Percentiles rank a stretch among this genome's conserved stretches.
Conservation (phyloP, 1,284 basidiomycete genomes). For the Ceratobasidium sp. region DNA sequence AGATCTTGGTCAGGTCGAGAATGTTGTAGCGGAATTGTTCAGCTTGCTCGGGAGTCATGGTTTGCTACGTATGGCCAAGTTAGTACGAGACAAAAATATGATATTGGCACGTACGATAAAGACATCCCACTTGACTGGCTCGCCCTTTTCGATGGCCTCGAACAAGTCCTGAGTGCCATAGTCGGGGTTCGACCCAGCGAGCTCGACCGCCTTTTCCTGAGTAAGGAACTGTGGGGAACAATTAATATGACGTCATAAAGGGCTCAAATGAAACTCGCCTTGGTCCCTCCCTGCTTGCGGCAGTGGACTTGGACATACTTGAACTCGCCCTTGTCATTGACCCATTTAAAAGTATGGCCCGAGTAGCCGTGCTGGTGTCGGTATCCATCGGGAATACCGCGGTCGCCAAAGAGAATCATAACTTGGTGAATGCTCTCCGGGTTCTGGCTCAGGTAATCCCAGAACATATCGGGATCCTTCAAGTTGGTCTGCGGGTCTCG, state of each 20-base stretch:
- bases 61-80: conserved; percentile 63
- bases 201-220: conserved; percentile 58
- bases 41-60: conserved; percentile 89
- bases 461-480: conserved; percentile 82
- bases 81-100: not conserved
- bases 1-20: conserved; percentile 89
- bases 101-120: conserved; percentile 60
- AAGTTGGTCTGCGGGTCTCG: conserved; percentile 87
- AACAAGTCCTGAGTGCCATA: conserved; percentile 79
- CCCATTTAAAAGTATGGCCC: conserved; percentile 89
- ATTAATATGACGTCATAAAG: conserved; percentile 5
- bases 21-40: conserved; percentile 87
- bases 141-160: conserved; percentile 77
- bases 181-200: conserved; percentile 81
- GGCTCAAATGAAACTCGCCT: conserved; percentile 49
- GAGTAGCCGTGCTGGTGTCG: conserved; percentile 88
- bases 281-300: conserved; percentile 76
- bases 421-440: conserved; percentile 88
- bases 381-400: conserved; percentile 87
- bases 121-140: conserved; percentile 81
- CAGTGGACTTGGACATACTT: conserved; percentile 85
- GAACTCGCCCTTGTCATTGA: conserved; percentile 82
- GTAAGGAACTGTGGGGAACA: conserved; percentile 63
- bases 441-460: conserved; percentile 92
- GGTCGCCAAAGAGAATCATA: conserved; percentile 88